Evolutionary conservation across 108 stramenopile genomes (phyloP).

Genomic region (Pelagomonas calceolata): DNA sequence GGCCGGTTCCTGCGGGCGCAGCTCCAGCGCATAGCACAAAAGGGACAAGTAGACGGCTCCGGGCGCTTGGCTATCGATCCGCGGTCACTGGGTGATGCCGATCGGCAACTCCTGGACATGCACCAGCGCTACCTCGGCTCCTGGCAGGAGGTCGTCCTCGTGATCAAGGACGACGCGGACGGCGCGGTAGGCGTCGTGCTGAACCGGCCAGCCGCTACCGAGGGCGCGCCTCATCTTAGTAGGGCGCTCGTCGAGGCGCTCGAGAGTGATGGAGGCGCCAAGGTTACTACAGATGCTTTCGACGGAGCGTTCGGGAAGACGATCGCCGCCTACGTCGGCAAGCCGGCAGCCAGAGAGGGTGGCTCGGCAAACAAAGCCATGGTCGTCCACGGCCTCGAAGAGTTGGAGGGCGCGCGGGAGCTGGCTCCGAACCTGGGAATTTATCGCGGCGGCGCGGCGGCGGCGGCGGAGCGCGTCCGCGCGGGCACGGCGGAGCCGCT

Average conservation of each 20-base stretch:
- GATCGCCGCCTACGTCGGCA: not conserved
- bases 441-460: constrained; percentile 55
- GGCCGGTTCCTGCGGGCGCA: too few species aligned
- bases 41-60: not conserved
- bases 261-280: not conserved
- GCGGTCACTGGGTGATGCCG: too few species aligned
- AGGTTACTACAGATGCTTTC: not conserved
- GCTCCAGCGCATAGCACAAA: too few species aligned
- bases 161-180: not conserved
- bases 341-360: not conserved
- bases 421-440: constrained; percentile 54
- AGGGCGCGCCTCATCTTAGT: not conserved
- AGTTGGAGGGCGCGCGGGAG: constrained; percentile 53
- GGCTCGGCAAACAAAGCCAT: not conserved
- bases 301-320: not conserved
- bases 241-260: not conserved
- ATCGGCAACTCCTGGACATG: not conserved
- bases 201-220: not conserved
- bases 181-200: not conserved
- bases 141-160: not conserved
- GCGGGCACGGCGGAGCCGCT: constrained; percentile 52
- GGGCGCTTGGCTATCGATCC: not conserved
- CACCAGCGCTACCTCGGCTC: too few species aligned
- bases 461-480: constrained; percentile 58
- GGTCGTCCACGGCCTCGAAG: constrained; percentile 60